Evolutionary conservation across 176 grass and related monocot species (phyloP).

Genomic region (Rhipidocladum racemiflorum): DNA sequence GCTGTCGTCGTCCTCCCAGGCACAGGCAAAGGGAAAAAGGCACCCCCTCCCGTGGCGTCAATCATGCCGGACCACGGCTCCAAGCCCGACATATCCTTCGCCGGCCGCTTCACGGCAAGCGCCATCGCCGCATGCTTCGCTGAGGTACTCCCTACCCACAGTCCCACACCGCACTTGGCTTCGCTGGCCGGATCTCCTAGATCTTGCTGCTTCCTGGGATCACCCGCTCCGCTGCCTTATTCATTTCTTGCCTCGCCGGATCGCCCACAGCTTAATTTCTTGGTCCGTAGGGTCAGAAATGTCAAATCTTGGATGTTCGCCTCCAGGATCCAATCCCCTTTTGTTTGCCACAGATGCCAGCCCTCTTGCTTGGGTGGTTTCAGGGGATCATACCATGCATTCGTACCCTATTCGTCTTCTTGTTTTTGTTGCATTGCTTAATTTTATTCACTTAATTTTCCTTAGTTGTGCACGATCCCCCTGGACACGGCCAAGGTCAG

Average conservation of each 20-base stretch:
- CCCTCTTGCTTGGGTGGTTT: no score
- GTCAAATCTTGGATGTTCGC: background rate
- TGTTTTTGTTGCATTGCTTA: no score
- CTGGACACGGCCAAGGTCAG: constrained; percentile 90
- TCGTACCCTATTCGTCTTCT: no score
- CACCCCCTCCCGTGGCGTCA: background rate
- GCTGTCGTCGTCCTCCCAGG: no score
- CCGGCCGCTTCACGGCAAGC: constrained; percentile 83
- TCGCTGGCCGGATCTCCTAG: background rate
- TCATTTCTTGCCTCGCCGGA: no score
- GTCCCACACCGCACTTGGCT: background rate
- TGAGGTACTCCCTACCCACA: constrained; percentile 48
- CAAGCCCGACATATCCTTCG: constrained; percentile 80
- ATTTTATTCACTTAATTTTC: no score
- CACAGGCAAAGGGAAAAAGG: background rate
- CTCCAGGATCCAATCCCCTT: no score
- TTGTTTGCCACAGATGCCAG: no score
- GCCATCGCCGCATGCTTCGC: constrained; percentile 97
- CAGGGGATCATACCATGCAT: no score
- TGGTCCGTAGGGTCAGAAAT: background rate
- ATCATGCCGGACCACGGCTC: constrained; percentile 52
- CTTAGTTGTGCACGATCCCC: constrained; percentile 82
- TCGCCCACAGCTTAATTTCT: background rate
- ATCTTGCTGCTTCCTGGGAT: background rate
- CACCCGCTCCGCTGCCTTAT: background rate